phyloP scores from a whole-genome alignment of 75 land plant species.

The Pinus albicaulis region DNA sequence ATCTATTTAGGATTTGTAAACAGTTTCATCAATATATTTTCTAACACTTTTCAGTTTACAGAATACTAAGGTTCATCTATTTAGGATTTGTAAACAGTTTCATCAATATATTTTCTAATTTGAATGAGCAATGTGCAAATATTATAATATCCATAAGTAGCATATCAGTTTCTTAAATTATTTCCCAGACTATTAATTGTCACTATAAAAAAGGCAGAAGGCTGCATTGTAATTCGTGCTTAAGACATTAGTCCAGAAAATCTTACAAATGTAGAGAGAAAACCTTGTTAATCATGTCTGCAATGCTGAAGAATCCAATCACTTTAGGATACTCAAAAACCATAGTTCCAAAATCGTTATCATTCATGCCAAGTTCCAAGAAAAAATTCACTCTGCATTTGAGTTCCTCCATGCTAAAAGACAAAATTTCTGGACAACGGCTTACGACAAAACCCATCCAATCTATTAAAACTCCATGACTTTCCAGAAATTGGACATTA shows the following conservation, averaged over 20 bases:
- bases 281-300: constrained; percentile 89
- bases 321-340: constrained; percentile 84
- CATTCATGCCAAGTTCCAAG: constrained; percentile 64
- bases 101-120: too few relatives aligned
- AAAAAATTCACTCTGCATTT: constrained; percentile 48
- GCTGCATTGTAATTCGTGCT: neutral
- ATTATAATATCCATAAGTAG: neutral
- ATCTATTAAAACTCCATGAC: constrained; percentile 60
- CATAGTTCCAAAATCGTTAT: constrained; percentile 87
- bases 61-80: neutral
- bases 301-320: constrained; percentile 64
- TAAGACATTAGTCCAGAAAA: neutral
- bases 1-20: neutral
- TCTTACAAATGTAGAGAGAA: constrained; percentile 13
- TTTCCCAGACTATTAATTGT: neutral
- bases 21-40: neutral
- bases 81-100: neutral
- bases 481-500: constrained; percentile 51
- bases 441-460: constrained; percentile 88
- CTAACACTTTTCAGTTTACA: neutral
- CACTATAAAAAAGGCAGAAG: neutral
- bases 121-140: too few relatives aligned
- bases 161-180: neutral
- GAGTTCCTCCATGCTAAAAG: constrained; percentile 61
- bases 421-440: constrained; percentile 67